Base-by-base conservation (phyloP, 2,329 filamentous ascomycete species). In the Claviceps cyperi region DNA sequence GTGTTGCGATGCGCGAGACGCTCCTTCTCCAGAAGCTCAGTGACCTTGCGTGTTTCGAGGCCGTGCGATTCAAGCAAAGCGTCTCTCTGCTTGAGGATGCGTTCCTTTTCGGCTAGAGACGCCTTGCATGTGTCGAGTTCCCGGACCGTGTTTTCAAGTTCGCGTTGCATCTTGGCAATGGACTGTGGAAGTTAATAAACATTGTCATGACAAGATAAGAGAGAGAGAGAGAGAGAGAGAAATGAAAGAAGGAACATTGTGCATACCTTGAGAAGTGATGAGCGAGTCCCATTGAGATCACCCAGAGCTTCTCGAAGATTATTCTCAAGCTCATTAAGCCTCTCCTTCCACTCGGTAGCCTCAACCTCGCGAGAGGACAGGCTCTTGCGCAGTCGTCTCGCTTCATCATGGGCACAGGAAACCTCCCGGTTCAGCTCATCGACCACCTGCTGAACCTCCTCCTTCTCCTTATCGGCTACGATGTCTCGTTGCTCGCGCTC, bases 361-460 rank as follows among this genome's bases (percentile, higher is more conserved):
- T 97, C 92, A 46, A 91, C 83, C 64, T 97, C 90, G 50, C 88
- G 82, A 46, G 81, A 82, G 13, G 83, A 86, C 45, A 97, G 72
- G 58, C 73, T 88, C 74, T 94, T 92, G 61, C 87, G 84, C 56
- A 97, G 72, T 60, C 79, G 80, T 55, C 89, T 78, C 24, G 82
- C 78, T 61, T 97, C 92, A 54, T 97, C 92, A 69, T 92, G 94
- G 54, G 87, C 81, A 28, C 77, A 75, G 5, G 83, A 83, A 22
- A 83, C 78, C 65, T 97, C 90, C 40, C 81, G 76, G 63, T 96
- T 97, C 56, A 97, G 82, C 56, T 96, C 88, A 60, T 94, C 91
- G 61, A 97, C 81, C 55, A 94, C 80, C 65, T 91, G 86, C 68
- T 97, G 90, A 48, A 94, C 86, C 62, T 97, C 91, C 62, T 94